These are phyloP conservation scores for Carex sylvatica DNA, from an alignment of 202 grass and related monocot genomes.

Conservation along the genomic window DNA sequence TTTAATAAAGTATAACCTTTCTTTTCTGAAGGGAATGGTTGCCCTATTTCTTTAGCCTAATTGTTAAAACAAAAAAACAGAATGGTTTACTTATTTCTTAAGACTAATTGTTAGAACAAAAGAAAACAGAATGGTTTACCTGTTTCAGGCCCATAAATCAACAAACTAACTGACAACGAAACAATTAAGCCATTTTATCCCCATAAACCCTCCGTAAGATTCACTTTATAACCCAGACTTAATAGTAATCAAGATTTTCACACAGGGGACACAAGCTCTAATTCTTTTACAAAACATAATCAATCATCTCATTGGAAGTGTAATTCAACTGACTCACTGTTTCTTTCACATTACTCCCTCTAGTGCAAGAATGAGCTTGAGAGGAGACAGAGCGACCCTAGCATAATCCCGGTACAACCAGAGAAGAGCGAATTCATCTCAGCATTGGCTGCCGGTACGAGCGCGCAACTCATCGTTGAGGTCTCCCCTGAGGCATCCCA, in stretches of 20 bases:
- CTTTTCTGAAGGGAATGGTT: neutral
- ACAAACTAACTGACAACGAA: slow-evolving; percentile 12
- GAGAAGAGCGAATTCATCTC: slow-evolving; percentile 42
- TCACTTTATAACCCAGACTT: neutral
- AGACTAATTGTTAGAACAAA: neutral
- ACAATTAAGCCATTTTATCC: neutral
- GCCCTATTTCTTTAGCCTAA: neutral
- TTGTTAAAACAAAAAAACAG: neutral
- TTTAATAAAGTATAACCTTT: neutral
- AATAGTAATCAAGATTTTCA: neutral
- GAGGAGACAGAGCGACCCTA: slow-evolving; percentile 21
- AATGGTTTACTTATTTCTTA: neutral
- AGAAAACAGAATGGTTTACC: neutral
- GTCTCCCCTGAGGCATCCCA: slow-evolving; percentile 39
- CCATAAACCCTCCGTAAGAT: neutral
- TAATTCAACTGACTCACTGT: neutral
- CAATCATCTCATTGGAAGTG: neutral
- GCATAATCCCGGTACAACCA: slow-evolving; percentile 21
- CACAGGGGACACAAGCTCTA: neutral
- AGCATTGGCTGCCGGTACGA: slow-evolving; percentile 39
- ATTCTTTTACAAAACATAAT: neutral
- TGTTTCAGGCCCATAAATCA: neutral
- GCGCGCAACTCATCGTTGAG: slow-evolving; percentile 36
- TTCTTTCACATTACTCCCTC: neutral
- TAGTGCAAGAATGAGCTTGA: slow-evolving; percentile 28